Evolutionary conservation across 2,329 filamentous ascomycete genomes (phyloP).

Genomic region (Colletotrichum costaricense): DNA sequence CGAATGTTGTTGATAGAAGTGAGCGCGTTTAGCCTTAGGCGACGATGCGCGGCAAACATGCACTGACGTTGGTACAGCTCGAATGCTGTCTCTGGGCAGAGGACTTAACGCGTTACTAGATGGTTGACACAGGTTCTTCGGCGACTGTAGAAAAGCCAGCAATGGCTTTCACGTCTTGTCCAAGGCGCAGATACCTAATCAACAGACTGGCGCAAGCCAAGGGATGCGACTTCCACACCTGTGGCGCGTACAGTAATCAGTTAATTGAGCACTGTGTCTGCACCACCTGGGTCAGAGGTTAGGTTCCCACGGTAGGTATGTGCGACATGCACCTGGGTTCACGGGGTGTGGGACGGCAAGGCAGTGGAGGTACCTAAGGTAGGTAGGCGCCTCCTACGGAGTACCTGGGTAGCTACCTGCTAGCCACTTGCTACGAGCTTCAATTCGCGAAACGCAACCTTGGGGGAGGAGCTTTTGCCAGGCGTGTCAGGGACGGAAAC

Average conservation of each 20-base stretch:
- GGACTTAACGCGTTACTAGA: not conserved
- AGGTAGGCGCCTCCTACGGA: not conserved
- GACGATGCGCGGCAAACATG: not conserved
- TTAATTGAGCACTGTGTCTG: not conserved
- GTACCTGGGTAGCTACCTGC: too few relatives aligned
- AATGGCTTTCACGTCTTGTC: not conserved
- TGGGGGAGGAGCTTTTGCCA: too few relatives aligned
- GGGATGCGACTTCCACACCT: constrained; percentile 22
- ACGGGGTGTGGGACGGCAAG: not conserved
- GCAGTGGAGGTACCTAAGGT: not conserved
- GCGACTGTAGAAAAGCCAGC: not conserved
- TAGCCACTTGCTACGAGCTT: too few relatives aligned
- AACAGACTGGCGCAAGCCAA: constrained; percentile 10
- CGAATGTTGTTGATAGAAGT: not conserved
- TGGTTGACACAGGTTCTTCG: not conserved
- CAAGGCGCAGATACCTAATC: not conserved
- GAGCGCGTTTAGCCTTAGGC: not conserved
- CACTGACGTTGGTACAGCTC: not conserved
- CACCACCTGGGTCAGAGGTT: not conserved
- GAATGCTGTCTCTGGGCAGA: not conserved
- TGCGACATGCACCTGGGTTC: not conserved
- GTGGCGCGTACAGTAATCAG: constrained; percentile 8
- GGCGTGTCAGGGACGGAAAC: not conserved
- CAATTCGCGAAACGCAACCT: too few relatives aligned
- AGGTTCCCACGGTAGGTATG: not conserved